Evolutionary conservation across 163 green algal species (phyloP).

Genomic region (Scenedesmus sp.): DNA sequence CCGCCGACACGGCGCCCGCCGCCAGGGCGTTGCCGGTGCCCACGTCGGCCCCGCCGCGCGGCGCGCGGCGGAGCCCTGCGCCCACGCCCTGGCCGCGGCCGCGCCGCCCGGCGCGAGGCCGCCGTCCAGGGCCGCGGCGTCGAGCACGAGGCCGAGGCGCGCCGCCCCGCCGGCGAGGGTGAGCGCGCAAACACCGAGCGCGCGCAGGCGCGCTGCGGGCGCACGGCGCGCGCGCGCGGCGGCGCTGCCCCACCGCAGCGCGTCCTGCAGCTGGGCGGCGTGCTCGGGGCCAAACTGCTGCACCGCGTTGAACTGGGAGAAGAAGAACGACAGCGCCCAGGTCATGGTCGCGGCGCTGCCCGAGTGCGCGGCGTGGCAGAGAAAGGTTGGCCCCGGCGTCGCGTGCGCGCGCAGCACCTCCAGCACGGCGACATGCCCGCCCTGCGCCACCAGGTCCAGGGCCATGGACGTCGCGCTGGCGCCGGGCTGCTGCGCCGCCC

Average conservation of each 20-base stretch:
- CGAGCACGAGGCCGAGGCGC: no score
- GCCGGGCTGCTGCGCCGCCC: slow-evolving; percentile 30
- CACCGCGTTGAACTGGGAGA: slow-evolving; percentile 35
- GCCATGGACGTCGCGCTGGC: slow-evolving; percentile 1
- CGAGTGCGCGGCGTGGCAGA: slow-evolving; percentile 22
- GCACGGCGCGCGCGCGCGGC: no score
- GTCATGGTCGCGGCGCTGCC: slow-evolving; percentile 9
- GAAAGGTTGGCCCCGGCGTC: slow-evolving; percentile 6
- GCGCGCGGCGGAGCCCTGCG: no score
- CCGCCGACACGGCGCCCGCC: no score
- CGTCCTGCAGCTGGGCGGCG: slow-evolving; percentile 34
- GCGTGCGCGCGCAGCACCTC: slow-evolving; percentile 9
- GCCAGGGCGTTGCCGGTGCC: no score
- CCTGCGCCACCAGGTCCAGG: slow-evolving; percentile 33
- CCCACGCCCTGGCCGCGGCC: no score
- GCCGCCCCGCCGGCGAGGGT: no score
- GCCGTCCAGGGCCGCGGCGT: no score
- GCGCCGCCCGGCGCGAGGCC: no score
- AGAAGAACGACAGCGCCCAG: slow-evolving; percentile 23
- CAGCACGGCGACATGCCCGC: slow-evolving; percentile 12
- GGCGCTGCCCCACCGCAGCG: slow-evolving; percentile 7
- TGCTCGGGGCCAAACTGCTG: slow-evolving; percentile 3
- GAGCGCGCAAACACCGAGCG: no score
- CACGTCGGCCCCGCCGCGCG: no score
- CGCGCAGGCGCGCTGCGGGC: no score